phyloP scores from a whole-genome alignment of 208 protist genomes.

The Plasmodiophora brassicae region DNA sequence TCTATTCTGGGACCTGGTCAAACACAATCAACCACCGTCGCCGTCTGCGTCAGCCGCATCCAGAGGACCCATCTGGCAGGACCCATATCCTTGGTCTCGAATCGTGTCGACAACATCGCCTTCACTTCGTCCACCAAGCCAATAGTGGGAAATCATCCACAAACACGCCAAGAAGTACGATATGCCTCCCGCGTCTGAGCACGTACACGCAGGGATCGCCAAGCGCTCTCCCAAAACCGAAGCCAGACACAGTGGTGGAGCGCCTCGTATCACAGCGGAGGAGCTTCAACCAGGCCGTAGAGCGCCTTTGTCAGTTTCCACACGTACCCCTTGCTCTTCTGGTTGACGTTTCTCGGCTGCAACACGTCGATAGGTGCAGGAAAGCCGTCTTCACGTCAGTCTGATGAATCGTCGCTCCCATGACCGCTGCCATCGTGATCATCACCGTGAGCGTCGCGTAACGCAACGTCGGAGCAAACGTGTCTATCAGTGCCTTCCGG shows the following conservation, averaged over 20 bases:
- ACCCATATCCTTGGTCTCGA: not conserved
- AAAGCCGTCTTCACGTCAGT: constrained; percentile 24
- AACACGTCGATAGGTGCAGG: not conserved
- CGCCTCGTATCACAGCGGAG: not conserved
- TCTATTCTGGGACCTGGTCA: too few species aligned
- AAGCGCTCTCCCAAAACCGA: not conserved
- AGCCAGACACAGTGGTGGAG: not conserved
- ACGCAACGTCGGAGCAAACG: not conserved
- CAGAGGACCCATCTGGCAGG: not conserved
- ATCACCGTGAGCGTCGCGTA: constrained; percentile 1
- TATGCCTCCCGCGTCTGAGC: not conserved
- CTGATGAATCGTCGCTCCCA: not conserved
- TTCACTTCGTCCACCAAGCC: not conserved
- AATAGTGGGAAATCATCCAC: not conserved
- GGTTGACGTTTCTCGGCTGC: not conserved
- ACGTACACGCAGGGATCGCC: not conserved
- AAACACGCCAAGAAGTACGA: not conserved
- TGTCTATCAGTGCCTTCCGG: not conserved
- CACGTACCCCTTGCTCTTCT: not conserved
- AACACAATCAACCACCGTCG: too few species aligned
- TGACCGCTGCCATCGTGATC: not conserved
- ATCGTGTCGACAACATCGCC: not conserved
- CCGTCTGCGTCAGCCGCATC: not conserved
- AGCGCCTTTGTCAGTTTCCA: not conserved
- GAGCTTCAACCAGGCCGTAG: constrained; percentile 16